phyloP scores from a whole-genome alignment of 352 stramenopile species.

The Phytopythium helicoides region DNA sequence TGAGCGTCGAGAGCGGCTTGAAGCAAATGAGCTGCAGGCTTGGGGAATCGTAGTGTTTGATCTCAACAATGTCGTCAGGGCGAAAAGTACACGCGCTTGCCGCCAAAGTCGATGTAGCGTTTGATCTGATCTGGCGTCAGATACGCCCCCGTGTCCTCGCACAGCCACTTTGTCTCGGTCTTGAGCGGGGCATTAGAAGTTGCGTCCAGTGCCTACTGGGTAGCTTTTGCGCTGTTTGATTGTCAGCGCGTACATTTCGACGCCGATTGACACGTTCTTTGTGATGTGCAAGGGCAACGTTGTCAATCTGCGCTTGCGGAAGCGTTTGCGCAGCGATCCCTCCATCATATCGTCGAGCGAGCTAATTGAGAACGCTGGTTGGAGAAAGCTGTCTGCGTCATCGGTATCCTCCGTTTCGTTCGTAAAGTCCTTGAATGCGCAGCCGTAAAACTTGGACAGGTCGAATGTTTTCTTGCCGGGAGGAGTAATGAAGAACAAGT shows the following conservation, averaged over 20 bases:
- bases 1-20: slow-evolving; percentile 54
- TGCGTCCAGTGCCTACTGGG: slow-evolving; percentile 61
- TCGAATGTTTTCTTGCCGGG: slow-evolving; percentile 53
- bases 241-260: slow-evolving; percentile 69
- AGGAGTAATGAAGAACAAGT: slow-evolving; percentile 76
- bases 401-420: slow-evolving; percentile 17
- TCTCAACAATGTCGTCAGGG: slow-evolving; percentile 74
- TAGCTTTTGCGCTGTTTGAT: slow-evolving; percentile 62
- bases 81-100: slow-evolving; percentile 78
- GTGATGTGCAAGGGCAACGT: slow-evolving; percentile 67
- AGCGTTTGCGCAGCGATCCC: slow-evolving; percentile 73
- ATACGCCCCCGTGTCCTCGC: slow-evolving; percentile 75
- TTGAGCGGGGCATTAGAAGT: slow-evolving; percentile 73
- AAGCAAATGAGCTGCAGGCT: slow-evolving; percentile 83
- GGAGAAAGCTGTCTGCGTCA: slow-evolving; percentile 30
- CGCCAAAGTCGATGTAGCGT: slow-evolving; percentile 69
- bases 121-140: slow-evolving; percentile 74
- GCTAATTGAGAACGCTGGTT: slow-evolving; percentile 68
- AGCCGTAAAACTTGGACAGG: slow-evolving; percentile 56
- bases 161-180: slow-evolving; percentile 84
- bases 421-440: slow-evolving; percentile 65
- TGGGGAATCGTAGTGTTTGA: slow-evolving; percentile 76
- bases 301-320: slow-evolving; percentile 72
- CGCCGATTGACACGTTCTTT: slow-evolving; percentile 70
- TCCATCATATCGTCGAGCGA: slow-evolving; percentile 81